phyloP scores from a whole-genome alignment of 768 basidiomycete species.

The Pleurotus tuoliensis region DNA sequence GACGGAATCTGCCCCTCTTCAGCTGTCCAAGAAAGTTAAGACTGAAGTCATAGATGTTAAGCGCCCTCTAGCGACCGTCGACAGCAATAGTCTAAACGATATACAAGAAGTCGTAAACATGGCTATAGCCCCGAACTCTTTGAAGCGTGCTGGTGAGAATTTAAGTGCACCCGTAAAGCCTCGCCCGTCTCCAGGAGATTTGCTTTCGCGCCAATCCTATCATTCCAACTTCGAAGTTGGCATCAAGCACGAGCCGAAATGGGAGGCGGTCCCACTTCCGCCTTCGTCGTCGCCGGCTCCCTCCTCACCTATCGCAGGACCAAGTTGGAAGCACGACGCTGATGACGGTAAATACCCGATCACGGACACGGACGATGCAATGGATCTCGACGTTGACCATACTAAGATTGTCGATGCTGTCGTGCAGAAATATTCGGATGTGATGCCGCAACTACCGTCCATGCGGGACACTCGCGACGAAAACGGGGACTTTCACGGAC shows the following conservation, averaged over 20 bases:
- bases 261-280: slow-evolving; percentile 5
- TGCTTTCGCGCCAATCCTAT: neutral
- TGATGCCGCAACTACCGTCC: slow-evolving; percentile 20
- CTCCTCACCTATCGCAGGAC: slow-evolving; percentile 5
- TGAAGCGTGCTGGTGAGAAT: neutral
- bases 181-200: neutral
- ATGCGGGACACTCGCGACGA: slow-evolving; percentile 31
- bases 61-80: slow-evolving; percentile 19
- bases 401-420: slow-evolving; percentile 19
- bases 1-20: neutral
- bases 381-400: slow-evolving; percentile 14
- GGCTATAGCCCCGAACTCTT: neutral
- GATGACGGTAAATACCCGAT: slow-evolving; percentile 11
- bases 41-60: slow-evolving; percentile 20
- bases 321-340: slow-evolving; percentile 10
- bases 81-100: slow-evolving; percentile 13
- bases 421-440: slow-evolving; percentile 15
- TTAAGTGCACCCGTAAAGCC: neutral
- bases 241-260: neutral
- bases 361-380: neutral
- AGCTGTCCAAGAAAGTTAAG: slow-evolving; percentile 25
- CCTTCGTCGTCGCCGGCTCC: slow-evolving; percentile 19
- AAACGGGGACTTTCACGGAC: slow-evolving; percentile 44
- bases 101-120: neutral
- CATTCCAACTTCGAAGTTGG: neutral